These are phyloP conservation scores for Podila epicladia DNA, from an alignment of 192 early-diverging fungal genomes.

Conservation along the genomic window DNA sequence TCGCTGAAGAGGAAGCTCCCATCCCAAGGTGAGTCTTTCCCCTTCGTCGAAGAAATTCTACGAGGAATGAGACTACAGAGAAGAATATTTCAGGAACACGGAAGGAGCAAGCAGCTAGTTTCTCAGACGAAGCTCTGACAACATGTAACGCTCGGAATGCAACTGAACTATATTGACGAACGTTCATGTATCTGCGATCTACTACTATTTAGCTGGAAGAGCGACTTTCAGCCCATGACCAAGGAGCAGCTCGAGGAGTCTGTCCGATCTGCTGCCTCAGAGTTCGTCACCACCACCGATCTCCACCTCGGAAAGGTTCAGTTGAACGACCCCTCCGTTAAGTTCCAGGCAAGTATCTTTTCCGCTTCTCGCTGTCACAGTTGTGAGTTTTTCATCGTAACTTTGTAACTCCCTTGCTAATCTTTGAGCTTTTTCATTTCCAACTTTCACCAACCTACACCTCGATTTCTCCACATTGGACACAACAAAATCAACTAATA, in stretches of 20 bases:
- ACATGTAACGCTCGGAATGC: not conserved
- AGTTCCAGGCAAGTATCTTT: slow-evolving; percentile 32
- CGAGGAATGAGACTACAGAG: not conserved
- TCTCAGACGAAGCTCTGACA: too few relatives aligned
- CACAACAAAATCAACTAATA: too few relatives aligned
- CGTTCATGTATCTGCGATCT: not conserved
- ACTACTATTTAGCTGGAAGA: slow-evolving; percentile 41
- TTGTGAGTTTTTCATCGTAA: not conserved
- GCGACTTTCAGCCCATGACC: slow-evolving; percentile 21
- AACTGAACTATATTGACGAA: not conserved
- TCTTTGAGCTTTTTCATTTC: not conserved
- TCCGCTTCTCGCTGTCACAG: not conserved
- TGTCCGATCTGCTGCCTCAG: slow-evolving; percentile 36
- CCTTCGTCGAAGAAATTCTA: not conserved
- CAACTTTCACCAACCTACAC: too few relatives aligned
- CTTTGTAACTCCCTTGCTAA: not conserved
- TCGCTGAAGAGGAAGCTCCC: slow-evolving; percentile 20
- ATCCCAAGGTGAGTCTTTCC: slow-evolving; percentile 20
- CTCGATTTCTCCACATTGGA: too few relatives aligned
- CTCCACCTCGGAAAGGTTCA: slow-evolving; percentile 19
- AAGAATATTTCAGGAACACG: not conserved
- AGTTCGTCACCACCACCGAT: slow-evolving; percentile 16
- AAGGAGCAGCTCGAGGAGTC: slow-evolving; percentile 25
- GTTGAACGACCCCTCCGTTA: slow-evolving; percentile 21
- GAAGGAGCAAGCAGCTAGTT: not conserved